These are phyloP conservation scores for Themeda triandra DNA, from an alignment of 176 grass and related monocot species.

Conservation along the genomic window DNA sequence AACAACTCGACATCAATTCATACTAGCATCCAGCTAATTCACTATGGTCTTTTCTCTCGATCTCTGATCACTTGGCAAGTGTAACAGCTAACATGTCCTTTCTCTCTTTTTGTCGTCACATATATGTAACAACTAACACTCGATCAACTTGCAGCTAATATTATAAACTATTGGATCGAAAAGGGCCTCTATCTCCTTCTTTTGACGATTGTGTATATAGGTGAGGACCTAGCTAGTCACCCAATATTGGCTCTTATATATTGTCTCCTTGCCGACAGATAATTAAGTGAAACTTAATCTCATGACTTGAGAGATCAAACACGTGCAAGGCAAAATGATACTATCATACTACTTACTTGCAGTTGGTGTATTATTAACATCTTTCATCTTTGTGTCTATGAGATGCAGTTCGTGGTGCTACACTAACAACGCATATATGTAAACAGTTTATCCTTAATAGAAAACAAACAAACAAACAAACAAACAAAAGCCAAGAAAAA, in stretches of 20 bases:
- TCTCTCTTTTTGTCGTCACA: neutral
- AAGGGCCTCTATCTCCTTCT: neutral
- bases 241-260: no score
- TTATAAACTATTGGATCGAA: no score
- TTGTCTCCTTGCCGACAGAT: neutral
- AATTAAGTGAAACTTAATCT: neutral
- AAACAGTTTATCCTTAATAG: no score
- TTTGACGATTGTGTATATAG: neutral
- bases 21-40: neutral
- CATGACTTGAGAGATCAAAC: neutral
- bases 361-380: no score
- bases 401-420: neutral
- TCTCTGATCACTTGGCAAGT: neutral
- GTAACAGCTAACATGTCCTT: neutral
- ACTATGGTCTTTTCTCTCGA: neutral
- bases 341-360: no score
- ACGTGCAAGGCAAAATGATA: neutral
- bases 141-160: no score
- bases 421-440: neutral
- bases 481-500: neutral
- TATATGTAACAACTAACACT: no score
- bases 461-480: neutral
- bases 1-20: neutral
- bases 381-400: no score
- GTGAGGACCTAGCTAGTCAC: neutral